Conservation (phyloP, 2,329 filamentous ascomycete species). For the Verticillium klebahnii region DNA sequence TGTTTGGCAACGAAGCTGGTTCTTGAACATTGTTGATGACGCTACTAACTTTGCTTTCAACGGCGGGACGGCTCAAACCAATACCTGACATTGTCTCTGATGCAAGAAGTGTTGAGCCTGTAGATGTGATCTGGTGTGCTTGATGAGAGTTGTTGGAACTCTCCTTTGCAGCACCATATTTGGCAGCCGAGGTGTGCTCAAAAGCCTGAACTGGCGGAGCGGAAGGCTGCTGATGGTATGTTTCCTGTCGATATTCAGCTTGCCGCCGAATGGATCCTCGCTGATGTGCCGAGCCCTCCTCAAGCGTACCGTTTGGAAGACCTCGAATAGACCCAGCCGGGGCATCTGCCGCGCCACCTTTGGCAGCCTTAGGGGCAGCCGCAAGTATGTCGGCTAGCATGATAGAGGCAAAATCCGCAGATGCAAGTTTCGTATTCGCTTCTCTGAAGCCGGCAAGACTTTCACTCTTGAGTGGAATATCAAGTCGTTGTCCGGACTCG, state of each 20-base stretch:
- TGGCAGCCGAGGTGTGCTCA: neutral
- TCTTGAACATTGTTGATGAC: too few relatives aligned
- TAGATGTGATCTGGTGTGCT: neutral
- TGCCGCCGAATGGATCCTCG: neutral
- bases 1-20: neutral
- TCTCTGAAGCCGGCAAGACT: neutral
- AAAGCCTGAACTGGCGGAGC: neutral
- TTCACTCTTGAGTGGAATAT: neutral
- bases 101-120: neutral
- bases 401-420: neutral
- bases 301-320: neutral
- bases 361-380: neutral
- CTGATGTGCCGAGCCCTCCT: neutral
- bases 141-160: neutral
- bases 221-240: neutral
- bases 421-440: neutral
- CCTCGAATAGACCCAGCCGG: neutral
- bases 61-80: too few relatives aligned
- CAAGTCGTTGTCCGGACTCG: neutral
- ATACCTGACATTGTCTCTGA: too few relatives aligned
- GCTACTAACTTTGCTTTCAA: too few relatives aligned
- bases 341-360: neutral
- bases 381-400: neutral
- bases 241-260: slow-evolving; percentile 1
- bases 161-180: neutral